Evolutionary conservation across 2,329 filamentous ascomycete species (phyloP).

Genomic region (Dactylellina haptotyla): DNA sequence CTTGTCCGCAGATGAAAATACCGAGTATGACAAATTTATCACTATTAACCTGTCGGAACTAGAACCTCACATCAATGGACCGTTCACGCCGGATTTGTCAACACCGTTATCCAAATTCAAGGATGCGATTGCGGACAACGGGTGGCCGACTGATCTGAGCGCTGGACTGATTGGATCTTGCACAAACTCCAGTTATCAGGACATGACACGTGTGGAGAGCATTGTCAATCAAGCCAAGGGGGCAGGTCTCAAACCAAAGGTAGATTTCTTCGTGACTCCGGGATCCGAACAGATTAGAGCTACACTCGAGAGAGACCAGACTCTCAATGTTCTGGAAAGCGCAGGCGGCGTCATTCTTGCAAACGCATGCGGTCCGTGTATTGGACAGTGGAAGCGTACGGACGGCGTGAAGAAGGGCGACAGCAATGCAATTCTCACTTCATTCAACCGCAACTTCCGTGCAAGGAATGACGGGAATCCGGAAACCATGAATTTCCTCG

Average conservation of each 20-base stretch:
- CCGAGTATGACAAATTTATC: conserved; percentile 89
- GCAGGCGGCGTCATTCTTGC: conserved; percentile 90
- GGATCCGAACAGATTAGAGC: conserved; percentile 97
- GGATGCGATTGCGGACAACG: conserved; percentile 80
- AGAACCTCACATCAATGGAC: conserved; percentile 96
- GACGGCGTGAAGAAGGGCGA: conserved; percentile 83
- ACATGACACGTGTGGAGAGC: conserved; percentile 95
- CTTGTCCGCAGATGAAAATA: conserved; percentile 81
- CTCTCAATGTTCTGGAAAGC: conserved; percentile 82
- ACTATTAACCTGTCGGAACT: conserved; percentile 88
- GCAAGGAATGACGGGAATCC: conserved; percentile 97
- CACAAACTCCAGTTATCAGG: conserved; percentile 98
- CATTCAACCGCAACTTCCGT: conserved; percentile 98
- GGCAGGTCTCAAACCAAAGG: conserved; percentile 88
- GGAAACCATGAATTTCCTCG: conserved; percentile 97
- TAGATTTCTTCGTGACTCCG: conserved; percentile 94
- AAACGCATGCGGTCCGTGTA: conserved; percentile 93
- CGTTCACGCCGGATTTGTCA: conserved; percentile 93
- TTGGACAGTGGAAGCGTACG: conserved; percentile 93
- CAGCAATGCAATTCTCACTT: conserved; percentile 91
- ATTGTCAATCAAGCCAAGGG: conserved; percentile 89
- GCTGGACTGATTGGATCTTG: conserved; percentile 96
- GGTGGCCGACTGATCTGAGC: conserved; percentile 90
- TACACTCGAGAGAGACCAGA: conserved; percentile 88
- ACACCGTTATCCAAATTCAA: conserved; percentile 92